A percentile compares a stretch with the other conserved stretches of the same genome.
phyloP scores from a whole-genome alignment of 805 yeast species.

The Lachancea fermentati region DNA sequence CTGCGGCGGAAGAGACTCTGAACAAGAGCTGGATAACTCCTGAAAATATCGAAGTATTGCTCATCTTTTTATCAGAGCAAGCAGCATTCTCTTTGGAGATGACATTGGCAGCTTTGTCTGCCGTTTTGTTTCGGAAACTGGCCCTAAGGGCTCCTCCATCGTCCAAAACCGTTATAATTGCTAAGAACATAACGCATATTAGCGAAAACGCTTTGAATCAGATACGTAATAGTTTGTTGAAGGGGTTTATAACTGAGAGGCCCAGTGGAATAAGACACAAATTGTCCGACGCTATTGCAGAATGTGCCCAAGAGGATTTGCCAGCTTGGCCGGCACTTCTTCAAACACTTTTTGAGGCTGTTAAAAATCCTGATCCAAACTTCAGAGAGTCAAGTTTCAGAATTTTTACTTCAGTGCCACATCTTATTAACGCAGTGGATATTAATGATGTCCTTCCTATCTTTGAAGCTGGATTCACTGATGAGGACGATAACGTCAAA shows the following conservation, averaged over 20 bases:
- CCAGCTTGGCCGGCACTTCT: slow-evolving; percentile 73
- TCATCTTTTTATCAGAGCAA: slow-evolving; percentile 77
- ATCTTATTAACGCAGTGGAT: slow-evolving; percentile 57
- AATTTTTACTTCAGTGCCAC: slow-evolving; percentile 80
- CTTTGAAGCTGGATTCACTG: slow-evolving; percentile 77
- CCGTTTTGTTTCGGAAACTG: slow-evolving; percentile 84
- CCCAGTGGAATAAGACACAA: slow-evolving; percentile 82
- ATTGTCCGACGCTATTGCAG: slow-evolving; percentile 89
- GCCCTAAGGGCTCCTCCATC: slow-evolving; percentile 72
- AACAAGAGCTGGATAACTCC: slow-evolving; percentile 70
- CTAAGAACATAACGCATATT: slow-evolving; percentile 71
- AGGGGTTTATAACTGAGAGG: slow-evolving; percentile 67
- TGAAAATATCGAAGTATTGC: slow-evolving; percentile 61
- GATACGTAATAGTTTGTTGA: slow-evolving; percentile 59
- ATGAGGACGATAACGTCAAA: slow-evolving; percentile 73
- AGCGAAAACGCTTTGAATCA: slow-evolving; percentile 52
- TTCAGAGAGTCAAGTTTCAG: slow-evolving; percentile 89
- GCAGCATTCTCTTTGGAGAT: slow-evolving; percentile 60
- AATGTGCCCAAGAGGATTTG: slow-evolving; percentile 68
- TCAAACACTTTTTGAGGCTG: slow-evolving; percentile 67
- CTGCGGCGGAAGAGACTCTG: slow-evolving; percentile 70
- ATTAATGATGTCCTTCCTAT: slow-evolving; percentile 55
- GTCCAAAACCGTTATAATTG: slow-evolving; percentile 53
- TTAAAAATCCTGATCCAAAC: slow-evolving; percentile 49
- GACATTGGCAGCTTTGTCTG: slow-evolving; percentile 62